These are phyloP conservation scores for Moringa oleifera DNA, from an alignment of 345 rosid genomes.

Conservation along the genomic window DNA sequence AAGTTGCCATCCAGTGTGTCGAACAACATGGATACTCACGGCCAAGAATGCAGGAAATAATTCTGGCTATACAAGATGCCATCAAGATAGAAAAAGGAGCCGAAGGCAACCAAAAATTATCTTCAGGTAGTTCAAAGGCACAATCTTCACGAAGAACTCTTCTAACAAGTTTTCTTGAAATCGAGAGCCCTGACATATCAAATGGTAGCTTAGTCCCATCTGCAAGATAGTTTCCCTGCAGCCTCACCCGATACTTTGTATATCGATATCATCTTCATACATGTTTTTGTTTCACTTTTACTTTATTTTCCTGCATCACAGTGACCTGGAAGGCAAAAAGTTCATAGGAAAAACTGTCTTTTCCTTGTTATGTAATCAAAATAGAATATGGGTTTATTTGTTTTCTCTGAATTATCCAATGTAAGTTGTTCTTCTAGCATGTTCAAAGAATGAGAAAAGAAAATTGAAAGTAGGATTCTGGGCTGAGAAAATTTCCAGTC, in stretches of 20 bases:
- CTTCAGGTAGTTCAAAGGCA: slow-evolving; percentile 42
- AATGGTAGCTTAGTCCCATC: slow-evolving; percentile 65
- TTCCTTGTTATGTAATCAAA: too few relatives aligned
- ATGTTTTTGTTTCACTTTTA: too few relatives aligned
- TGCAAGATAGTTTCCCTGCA: slow-evolving; percentile 46
- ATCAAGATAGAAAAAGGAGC: slow-evolving; percentile 63
- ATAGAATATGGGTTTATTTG: too few relatives aligned
- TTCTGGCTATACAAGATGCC: slow-evolving; percentile 80
- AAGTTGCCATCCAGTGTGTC: slow-evolving; percentile 81
- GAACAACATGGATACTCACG: slow-evolving; percentile 58
- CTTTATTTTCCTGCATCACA: too few relatives aligned
- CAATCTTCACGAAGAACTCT: slow-evolving; percentile 80
- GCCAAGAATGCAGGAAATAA: slow-evolving; percentile 90
- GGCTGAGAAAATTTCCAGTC: too few relatives aligned
- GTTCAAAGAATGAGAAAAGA: too few relatives aligned
- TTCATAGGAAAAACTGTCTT: too few relatives aligned
- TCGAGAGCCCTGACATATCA: slow-evolving; percentile 78
- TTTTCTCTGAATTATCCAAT: too few relatives aligned
- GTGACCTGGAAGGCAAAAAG: too few relatives aligned
- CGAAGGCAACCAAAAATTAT: slow-evolving; percentile 31
- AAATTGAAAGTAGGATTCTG: too few relatives aligned
- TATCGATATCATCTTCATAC: neutral
- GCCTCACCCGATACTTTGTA: neutral
- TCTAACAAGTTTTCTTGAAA: slow-evolving; percentile 85
- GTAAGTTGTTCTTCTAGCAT: too few relatives aligned